Percentiles rank a stretch among this genome's conserved stretches.
phyloP scores from a whole-genome alignment of 305 asterid genomes.

The Rubia occidens region DNA sequence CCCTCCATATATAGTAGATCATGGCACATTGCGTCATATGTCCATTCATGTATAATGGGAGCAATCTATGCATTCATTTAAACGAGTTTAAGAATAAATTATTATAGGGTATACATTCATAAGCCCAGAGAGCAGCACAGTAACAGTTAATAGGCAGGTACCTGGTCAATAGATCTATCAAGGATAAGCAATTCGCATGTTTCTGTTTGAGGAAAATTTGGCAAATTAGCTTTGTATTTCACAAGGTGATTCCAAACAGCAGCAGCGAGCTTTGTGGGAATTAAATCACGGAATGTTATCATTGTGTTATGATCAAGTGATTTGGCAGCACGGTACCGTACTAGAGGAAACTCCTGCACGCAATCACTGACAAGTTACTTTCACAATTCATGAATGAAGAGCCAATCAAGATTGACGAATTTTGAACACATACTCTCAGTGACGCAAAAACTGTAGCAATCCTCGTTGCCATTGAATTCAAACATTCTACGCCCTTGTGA shows the following conservation, averaged over 20 bases:
- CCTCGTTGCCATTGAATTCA: conserved; percentile 81
- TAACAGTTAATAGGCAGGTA: conserved; percentile 20
- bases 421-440: conserved; percentile 49
- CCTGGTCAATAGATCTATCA: conserved; percentile 98
- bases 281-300: conserved; percentile 91
- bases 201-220: conserved; percentile 84
- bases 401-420: conserved; percentile 8
- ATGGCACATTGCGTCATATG: conserved; percentile 99
- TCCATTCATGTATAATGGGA: conserved; percentile 98
- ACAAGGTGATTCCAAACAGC: conserved; percentile 79
- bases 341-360: conserved; percentile 87
- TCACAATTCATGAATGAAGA: conserved; percentile 3
- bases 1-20: conserved; percentile 95
- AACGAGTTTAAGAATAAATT: not conserved
- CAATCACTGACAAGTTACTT: conserved; percentile 20
- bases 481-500: conserved; percentile 68
- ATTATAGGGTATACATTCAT: not conserved
- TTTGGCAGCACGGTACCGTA: conserved; percentile 91
- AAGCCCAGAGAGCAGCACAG: conserved; percentile 7
- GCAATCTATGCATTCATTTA: conserved; percentile 49
- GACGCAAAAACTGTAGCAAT: conserved; percentile 96
- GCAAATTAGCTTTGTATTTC: conserved; percentile 76
- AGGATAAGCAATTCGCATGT: conserved; percentile 94
- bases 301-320: conserved; percentile 87
- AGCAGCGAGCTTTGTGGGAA: conserved; percentile 98